These are phyloP conservation scores for Bisporella sp. DNA, from an alignment of 2,329 filamentous ascomycete genomes.

Conservation along the genomic window DNA sequence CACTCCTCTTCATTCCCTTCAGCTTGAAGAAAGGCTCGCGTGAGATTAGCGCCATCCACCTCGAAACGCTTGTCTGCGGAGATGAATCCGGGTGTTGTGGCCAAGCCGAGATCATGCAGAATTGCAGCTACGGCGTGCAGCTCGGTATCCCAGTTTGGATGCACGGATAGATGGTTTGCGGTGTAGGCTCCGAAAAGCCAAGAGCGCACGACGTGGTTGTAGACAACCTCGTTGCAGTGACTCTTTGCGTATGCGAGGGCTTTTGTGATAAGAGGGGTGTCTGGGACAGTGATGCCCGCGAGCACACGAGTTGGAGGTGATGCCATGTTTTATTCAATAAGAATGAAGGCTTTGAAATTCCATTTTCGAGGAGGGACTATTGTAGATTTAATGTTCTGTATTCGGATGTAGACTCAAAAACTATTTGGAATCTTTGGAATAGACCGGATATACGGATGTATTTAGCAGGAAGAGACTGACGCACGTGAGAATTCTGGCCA, in stretches of 20 bases:
- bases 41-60: slow-evolving; percentile 40
- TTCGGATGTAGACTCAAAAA: too few relatives aligned
- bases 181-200: slow-evolving; percentile 32
- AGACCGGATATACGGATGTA: too few relatives aligned
- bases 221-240: slow-evolving; percentile 25
- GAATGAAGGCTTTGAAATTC: too few relatives aligned
- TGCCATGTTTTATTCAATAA: neutral
- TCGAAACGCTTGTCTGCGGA: slow-evolving; percentile 41
- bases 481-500: too few relatives aligned
- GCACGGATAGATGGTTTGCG: slow-evolving; percentile 23
- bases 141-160: slow-evolving; percentile 26
- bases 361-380: too few relatives aligned
- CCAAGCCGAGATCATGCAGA: slow-evolving; percentile 39
- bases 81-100: slow-evolving; percentile 28
- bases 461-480: too few relatives aligned
- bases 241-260: slow-evolving; percentile 27
- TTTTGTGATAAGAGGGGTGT: slow-evolving; percentile 30
- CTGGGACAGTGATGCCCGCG: slow-evolving; percentile 28
- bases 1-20: slow-evolving; percentile 22
- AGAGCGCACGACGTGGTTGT: slow-evolving; percentile 33
- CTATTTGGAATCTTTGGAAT: too few relatives aligned
- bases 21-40: slow-evolving; percentile 32
- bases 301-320: slow-evolving; percentile 15
- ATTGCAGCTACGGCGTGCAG: slow-evolving; percentile 33
- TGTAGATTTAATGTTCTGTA: too few relatives aligned